These are phyloP conservation scores for Kazachstania taianensis DNA, from an alignment of 805 yeast species.

Conservation along the genomic window DNA sequence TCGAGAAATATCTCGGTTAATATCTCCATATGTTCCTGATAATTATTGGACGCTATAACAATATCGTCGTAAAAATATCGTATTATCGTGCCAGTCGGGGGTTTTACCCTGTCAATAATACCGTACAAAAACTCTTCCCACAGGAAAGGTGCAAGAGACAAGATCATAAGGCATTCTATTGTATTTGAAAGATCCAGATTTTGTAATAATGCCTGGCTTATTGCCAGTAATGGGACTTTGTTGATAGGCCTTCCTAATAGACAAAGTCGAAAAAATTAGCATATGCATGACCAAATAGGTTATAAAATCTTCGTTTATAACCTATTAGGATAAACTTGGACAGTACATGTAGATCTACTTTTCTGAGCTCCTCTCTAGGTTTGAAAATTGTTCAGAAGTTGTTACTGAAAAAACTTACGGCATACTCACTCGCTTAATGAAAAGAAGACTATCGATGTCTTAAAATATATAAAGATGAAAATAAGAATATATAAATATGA, in stretches of 20 bases:
- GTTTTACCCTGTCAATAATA: neutral
- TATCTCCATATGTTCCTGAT: neutral
- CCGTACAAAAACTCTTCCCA: constrained; percentile 3
- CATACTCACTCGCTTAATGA: too few species aligned
- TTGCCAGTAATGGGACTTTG: constrained; percentile 3
- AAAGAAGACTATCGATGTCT: too few species aligned
- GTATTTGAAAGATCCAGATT: constrained; percentile 2
- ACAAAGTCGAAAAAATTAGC: constrained; percentile 6
- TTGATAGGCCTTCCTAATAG: constrained; percentile 4
- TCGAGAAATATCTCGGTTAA: neutral
- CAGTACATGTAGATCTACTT: too few species aligned
- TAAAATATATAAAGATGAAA: too few species aligned
- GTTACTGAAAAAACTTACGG: too few species aligned
- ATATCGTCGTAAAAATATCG: constrained; percentile 5
- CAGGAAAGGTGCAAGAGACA: constrained; percentile 2
- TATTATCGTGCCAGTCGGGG: neutral
- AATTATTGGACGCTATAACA: constrained; percentile 1
- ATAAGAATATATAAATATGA: too few species aligned
- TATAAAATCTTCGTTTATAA: too few species aligned
- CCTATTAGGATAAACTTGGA: too few species aligned
- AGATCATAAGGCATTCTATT: constrained; percentile 2
- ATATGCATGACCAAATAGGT: too few species aligned
- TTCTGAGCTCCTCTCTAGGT: too few species aligned
- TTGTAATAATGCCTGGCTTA: constrained; percentile 2
- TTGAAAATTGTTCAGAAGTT: too few species aligned